Base-by-base conservation (phyloP, 23 red algal genomes). In the Chondrus crispus region DNA sequence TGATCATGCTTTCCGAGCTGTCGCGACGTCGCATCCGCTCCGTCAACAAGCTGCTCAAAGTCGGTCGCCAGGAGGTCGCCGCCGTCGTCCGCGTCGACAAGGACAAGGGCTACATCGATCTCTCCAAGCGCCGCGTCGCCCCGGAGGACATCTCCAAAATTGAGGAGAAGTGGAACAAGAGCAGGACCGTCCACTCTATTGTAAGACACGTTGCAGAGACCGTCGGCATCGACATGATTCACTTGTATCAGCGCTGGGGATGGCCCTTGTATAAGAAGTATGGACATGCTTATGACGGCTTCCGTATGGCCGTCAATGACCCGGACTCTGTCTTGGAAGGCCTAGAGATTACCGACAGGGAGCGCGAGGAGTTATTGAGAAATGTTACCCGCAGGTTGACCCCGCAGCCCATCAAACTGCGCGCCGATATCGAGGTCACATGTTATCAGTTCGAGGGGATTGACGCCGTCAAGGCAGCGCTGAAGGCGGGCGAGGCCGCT, bases 1-100 rank as follows among this genome's bases (percentile, higher is more conserved):
- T 99, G 97, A 99, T 99, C 42, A 99, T 99, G 97, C 93, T 99
- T 40, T 96, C 93, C 14, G 97, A 99, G 72, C 84, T 99, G n/a
- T 99, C 97, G 5, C 85, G 97, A n/a, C 80, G 95, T 45, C 91
- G 97, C 40, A 99, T 99, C 80, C 97, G 97, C 28, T 99, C 97
- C 13, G 92, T 99, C 79, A 96, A 99, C 90, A 96, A 95, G 73
- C 87, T 96, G 18, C 82, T 99, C 51, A 93, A 95, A 63, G 97
- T 99, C 9, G 97, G 97, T 16, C 88, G 91, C 28, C 94, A 99
- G 60, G 97, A 96, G 82, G 93, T 96, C 16, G 91, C 89, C 20
- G 88, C 92, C 16, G 97, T 99, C 2, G 93, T 99, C n/a, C 94
- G 97, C 50, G 97, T 99, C 10, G 97, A 99, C 72, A 85, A 94